A percentile compares a stretch with the other conserved stretches of the same genome.
phyloP scores from a whole-genome alignment of 306 rosid genomes.

The Psophocarpus tetragonolobus region DNA sequence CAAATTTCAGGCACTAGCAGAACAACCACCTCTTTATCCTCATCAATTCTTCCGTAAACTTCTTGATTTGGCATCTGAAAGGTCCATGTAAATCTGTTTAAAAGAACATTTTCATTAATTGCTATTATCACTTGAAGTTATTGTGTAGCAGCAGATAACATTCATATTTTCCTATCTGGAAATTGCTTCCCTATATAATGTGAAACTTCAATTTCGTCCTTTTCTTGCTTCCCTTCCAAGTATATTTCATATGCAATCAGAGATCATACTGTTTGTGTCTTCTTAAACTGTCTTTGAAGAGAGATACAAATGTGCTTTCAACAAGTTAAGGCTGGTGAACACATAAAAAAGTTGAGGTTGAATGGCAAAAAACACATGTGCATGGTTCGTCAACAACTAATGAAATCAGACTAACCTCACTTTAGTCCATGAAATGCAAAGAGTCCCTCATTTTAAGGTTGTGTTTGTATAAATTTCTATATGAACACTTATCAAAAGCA shows the following conservation, averaged over 20 bases:
- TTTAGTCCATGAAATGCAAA: not conserved
- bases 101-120: not conserved
- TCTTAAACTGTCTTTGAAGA: not conserved
- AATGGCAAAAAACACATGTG: not conserved
- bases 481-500: no score
- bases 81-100: conserved; percentile 39
- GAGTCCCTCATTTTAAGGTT: not conserved
- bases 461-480: not conserved
- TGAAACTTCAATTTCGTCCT: not conserved
- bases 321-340: not conserved
- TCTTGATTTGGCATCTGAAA: conserved; percentile 82
- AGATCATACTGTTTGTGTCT: not conserved
- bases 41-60: conserved; percentile 81
- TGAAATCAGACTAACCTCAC: not conserved
- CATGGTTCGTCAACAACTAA: not conserved
- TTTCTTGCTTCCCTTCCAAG: not conserved
- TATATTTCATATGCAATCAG: conserved; percentile 12
- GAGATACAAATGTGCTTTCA: not conserved
- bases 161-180: not conserved
- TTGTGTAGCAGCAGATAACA: conserved; percentile 12
- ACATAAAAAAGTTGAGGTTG: not conserved
- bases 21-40: conserved; percentile 82
- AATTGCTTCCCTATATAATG: not conserved
- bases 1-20: conserved; percentile 77
- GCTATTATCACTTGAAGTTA: not conserved